Base-by-base conservation (phyloP, 2,329 filamentous ascomycete genomes). In the Pseudopyrenochaeta lycopersici region DNA sequence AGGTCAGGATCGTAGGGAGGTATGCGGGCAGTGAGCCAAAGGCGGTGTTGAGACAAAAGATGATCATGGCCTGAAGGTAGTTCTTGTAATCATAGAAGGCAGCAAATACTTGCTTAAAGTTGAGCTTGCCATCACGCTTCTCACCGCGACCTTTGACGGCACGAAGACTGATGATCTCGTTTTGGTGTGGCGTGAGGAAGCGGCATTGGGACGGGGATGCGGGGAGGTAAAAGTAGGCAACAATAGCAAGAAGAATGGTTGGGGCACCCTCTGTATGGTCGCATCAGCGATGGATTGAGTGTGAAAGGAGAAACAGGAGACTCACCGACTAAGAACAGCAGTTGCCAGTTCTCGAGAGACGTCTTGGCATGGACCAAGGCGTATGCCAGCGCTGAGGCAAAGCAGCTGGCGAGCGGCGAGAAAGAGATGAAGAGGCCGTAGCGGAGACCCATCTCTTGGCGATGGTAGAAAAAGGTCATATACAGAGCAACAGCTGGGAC, bases 11-110 rank as follows among this genome's bases (percentile, higher is more conserved):
- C 5, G 77, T 79, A 1, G 78, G 78, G 1, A 80, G 66, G 41
- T 78, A 80, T 17, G 76, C 76, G 2, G 78, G 75, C 3, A 80
- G 62, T 1, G 67, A 72, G 0, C 76, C 74, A 48, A 78, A 80
- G 15, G 72, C 69, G 49, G 63, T 68, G 49, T 77, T 77, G 58
- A 74, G 76, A 52, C 73, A 74, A 52, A 79, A 78, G 52, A 77
- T 73, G 15, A 79, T 78, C 1, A 63, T 32, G 33, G 69, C 66
- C 50, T 77, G 75, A 4, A 73, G 42, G 39, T 72, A 76, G 46
- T 73, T 76, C 46, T 77, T 69, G 56, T 76, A 74, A 52, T 79
- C 77, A 2, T 56, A 41, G 9, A 79, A 53, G 0, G 71, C 73
- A 7, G 68, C 64, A 7, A 72, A 46, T 1, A 78, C 60, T 44